Evolutionary conservation across 2,329 filamentous ascomycete genomes (phyloP).

Genomic region (Talaromyces sp.): DNA sequence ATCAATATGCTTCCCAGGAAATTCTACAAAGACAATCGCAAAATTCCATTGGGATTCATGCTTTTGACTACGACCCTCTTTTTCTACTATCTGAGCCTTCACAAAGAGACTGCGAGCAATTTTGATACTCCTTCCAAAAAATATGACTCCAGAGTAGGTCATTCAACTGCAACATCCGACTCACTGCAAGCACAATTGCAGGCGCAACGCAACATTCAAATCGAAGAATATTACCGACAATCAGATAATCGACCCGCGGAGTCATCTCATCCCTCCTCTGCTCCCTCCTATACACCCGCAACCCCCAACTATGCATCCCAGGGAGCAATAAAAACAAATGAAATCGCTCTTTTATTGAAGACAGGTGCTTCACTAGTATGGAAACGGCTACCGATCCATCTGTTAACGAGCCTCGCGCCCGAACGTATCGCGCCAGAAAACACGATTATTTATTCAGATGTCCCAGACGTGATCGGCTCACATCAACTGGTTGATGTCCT

Average conservation of each 20-base stretch:
- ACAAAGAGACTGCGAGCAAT: slow-evolving; percentile 9
- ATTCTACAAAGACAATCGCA: slow-evolving; percentile 24
- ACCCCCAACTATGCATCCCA: not conserved
- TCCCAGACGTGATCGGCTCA: slow-evolving; percentile 21
- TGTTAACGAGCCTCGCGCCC: slow-evolving; percentile 22
- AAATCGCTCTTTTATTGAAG: slow-evolving; percentile 22
- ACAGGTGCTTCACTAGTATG: slow-evolving; percentile 25
- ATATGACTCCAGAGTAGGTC: not conserved
- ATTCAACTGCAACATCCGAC: not conserved
- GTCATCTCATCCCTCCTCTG: not conserved
- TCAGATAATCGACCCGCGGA: not conserved
- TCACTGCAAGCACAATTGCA: not conserved
- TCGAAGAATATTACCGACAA: not conserved
- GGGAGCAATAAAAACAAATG: slow-evolving; percentile 2
- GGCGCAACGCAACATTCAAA: not conserved
- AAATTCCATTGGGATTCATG: slow-evolving; percentile 23
- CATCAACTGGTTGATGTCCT: slow-evolving; percentile 23
- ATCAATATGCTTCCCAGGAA: slow-evolving; percentile 13
- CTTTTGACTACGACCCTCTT: slow-evolving; percentile 20
- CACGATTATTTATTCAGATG: slow-evolving; percentile 24
- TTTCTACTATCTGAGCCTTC: slow-evolving; percentile 22
- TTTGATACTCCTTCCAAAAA: not conserved
- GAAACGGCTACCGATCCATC: slow-evolving; percentile 25
- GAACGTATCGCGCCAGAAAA: slow-evolving; percentile 22
- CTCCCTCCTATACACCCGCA: not conserved